Conservation (phyloP, 208 protist species). For the Tritrichomonas foetus region DNA sequence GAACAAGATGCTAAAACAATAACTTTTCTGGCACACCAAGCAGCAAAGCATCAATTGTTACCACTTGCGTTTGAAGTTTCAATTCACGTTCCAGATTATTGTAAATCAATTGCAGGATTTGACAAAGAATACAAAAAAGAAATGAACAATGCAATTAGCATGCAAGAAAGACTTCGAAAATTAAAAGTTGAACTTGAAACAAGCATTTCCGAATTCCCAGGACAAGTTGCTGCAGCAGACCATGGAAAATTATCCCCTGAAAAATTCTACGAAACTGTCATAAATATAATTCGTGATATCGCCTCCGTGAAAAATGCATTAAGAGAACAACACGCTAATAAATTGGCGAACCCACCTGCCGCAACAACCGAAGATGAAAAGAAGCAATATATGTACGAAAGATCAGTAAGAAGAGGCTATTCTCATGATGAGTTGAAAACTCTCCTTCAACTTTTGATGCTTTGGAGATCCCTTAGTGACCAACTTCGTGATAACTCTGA, state of each 20-base stretch:
- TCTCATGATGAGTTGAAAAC: not conserved
- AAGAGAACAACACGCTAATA: not conserved
- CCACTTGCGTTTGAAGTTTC: not conserved
- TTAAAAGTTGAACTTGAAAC: too few species aligned
- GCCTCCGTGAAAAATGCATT: not conserved
- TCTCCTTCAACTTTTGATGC: not conserved
- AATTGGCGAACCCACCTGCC: not conserved
- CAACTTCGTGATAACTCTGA: not conserved
- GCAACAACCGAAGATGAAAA: not conserved
- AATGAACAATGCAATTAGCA: not conserved
- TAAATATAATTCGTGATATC: not conserved
- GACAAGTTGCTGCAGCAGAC: not conserved
- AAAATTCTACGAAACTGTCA: not conserved
- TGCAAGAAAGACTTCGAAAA: not conserved
- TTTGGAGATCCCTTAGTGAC: not conserved
- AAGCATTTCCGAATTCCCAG: not conserved
- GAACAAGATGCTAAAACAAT: not conserved
- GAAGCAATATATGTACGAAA: not conserved
- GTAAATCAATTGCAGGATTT: not conserved
- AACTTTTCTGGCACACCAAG: not conserved
- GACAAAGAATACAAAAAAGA: too few species aligned
- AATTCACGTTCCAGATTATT: not conserved
- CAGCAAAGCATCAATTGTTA: not conserved
- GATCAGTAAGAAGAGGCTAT: not conserved
- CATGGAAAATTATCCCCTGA: not conserved